Evolutionary conservation across 345 rosid genomes (phyloP).

Genomic region (Aquilaria malaccensis): DNA sequence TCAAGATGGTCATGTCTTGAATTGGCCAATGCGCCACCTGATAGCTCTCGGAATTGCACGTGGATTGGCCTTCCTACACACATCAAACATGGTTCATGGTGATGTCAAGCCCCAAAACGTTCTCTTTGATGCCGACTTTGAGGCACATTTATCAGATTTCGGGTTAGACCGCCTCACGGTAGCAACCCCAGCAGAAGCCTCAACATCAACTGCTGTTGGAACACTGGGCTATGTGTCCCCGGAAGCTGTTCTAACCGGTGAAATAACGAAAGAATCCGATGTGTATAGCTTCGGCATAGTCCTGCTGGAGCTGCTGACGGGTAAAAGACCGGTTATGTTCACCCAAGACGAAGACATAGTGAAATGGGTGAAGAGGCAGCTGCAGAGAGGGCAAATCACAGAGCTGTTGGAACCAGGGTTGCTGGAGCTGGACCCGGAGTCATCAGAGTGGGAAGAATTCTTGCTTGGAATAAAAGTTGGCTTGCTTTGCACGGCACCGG

Average conservation of each 20-base stretch:
- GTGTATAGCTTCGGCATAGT: conserved; percentile 97
- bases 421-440: conserved; percentile 89
- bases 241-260: conserved; percentile 57
- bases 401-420: conserved; percentile 87
- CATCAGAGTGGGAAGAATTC: conserved; percentile 99
- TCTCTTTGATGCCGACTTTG: conserved; percentile 90
- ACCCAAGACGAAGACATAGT: conserved; percentile 91
- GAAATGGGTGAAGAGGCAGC: conserved; percentile 95
- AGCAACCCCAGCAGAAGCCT: conserved; percentile 50
- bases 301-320: conserved; percentile 75
- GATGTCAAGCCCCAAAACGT: conserved; percentile 92
- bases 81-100: conserved; percentile 75
- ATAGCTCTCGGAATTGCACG: conserved; percentile 94
- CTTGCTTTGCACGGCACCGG: conserved; percentile 78
- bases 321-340: conserved; percentile 90
- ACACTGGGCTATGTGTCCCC: conserved; percentile 83
- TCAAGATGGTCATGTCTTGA: conserved; percentile 94
- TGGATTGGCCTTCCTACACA: conserved; percentile 75
- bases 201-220: conserved; percentile 51
- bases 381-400: conserved; percentile 76
- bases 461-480: conserved; percentile 92
- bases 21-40: conserved; percentile 99
- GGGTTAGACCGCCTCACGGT: conserved; percentile 60
- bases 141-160: conserved; percentile 88
- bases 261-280: conserved; percentile 63